Conservation (phyloP, 2,329 filamentous ascomycete species). For the Trichoderma endophyticum region DNA sequence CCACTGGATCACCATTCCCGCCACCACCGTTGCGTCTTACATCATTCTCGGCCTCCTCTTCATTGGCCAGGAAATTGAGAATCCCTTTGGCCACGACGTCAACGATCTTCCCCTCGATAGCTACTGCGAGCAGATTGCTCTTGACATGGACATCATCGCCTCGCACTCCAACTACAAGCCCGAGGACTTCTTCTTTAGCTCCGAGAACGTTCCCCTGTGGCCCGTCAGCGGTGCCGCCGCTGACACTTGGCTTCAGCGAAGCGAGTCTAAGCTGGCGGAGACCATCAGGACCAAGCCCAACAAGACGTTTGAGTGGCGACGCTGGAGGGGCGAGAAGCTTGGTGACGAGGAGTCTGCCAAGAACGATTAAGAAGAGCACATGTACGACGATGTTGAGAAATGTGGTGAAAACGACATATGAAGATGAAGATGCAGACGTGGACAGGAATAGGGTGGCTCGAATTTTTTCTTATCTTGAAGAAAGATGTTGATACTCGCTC, state of each 20-base stretch:
- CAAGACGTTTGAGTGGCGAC: slow-evolving; percentile 34
- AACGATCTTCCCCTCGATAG: slow-evolving; percentile 76
- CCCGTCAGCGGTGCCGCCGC: slow-evolving; percentile 46
- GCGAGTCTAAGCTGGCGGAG: slow-evolving; percentile 38
- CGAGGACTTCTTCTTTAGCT: slow-evolving; percentile 32
- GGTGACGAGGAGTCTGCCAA: slow-evolving; percentile 11
- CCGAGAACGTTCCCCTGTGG: slow-evolving; percentile 53
- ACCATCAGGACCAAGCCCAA: slow-evolving; percentile 41
- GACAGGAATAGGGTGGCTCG: neutral
- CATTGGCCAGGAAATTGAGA: slow-evolving; percentile 80
- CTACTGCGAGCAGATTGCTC: slow-evolving; percentile 71
- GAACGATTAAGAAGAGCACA: neutral
- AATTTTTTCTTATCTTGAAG: neutral
- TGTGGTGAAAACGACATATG: neutral
- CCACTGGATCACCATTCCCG: slow-evolving; percentile 73
- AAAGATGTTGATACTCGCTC: neutral
- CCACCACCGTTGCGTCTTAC: slow-evolving; percentile 68
- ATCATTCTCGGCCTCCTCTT: slow-evolving; percentile 74
- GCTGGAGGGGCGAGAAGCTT: slow-evolving; percentile 11
- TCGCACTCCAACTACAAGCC: slow-evolving; percentile 41
- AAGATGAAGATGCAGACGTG: neutral
- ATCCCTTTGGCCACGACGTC: slow-evolving; percentile 79
- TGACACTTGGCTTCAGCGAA: slow-evolving; percentile 39
- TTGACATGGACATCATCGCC: slow-evolving; percentile 72
- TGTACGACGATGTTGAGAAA: neutral